Evolutionary conservation across 2,329 filamentous ascomycete species (phyloP).

Genomic region (Diplodia sapinea): DNA sequence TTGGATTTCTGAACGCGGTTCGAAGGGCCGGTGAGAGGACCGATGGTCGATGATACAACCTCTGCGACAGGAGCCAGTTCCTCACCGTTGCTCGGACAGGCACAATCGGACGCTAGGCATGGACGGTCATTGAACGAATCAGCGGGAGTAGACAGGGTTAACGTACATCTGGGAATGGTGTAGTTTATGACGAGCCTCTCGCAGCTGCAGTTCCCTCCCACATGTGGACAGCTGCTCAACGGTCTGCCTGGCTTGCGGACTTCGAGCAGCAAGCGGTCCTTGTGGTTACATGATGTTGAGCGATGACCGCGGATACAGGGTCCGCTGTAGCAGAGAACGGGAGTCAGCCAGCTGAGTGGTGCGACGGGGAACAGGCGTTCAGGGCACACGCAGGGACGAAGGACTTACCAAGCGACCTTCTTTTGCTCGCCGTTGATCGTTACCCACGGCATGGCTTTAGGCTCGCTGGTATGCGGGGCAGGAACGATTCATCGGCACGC

Average conservation of each 20-base stretch:
- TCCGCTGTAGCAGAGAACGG: slow-evolving; percentile 57
- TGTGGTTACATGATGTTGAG: slow-evolving; percentile 75
- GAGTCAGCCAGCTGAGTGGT: slow-evolving; percentile 14
- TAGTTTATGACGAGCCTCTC: slow-evolving; percentile 63
- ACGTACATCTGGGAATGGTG: slow-evolving; percentile 48
- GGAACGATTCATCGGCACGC: slow-evolving; percentile 12
- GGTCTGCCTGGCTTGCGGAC: slow-evolving; percentile 75
- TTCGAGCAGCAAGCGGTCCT: slow-evolving; percentile 70
- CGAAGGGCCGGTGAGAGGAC: slow-evolving; percentile 5
- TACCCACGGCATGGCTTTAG: slow-evolving; percentile 50
- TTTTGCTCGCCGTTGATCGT: slow-evolving; percentile 71
- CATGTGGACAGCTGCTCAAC: slow-evolving; percentile 71
- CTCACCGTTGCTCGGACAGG: slow-evolving; percentile 39
- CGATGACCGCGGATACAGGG: slow-evolving; percentile 78
- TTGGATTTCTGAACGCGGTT: slow-evolving; percentile 43
- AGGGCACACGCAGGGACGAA: slow-evolving; percentile 22
- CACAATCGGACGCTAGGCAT: slow-evolving; percentile 43
- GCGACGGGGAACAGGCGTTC: slow-evolving; percentile 6
- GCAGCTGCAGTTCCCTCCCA: slow-evolving; percentile 66
- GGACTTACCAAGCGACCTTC: slow-evolving; percentile 75
- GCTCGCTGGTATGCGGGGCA: neutral
- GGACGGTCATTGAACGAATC: slow-evolving; percentile 10
- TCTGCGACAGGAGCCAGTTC: slow-evolving; percentile 27
- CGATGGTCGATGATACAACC: slow-evolving; percentile 18
- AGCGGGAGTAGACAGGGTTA: neutral